phyloP scores from a whole-genome alignment of 2,329 filamentous ascomycete genomes.

The Phialophora expanda region DNA sequence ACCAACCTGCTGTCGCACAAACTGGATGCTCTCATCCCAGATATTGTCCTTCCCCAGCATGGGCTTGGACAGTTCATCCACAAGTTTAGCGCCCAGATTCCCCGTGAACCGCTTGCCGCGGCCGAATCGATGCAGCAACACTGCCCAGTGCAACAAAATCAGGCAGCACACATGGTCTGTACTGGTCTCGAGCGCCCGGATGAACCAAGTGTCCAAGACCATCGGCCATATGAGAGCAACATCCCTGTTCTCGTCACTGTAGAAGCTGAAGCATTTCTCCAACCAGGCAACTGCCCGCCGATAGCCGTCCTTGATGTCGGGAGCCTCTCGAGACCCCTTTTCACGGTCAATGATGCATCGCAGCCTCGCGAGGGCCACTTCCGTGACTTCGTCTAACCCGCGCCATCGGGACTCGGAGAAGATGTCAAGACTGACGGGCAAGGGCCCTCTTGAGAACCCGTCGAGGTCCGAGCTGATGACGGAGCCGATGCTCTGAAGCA shows the following conservation, averaged over 20 bases:
- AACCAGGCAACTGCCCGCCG: background rate
- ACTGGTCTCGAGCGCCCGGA: background rate
- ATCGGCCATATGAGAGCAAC: slow-evolving; percentile 3
- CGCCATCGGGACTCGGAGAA: background rate
- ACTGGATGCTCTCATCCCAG: slow-evolving; percentile 1
- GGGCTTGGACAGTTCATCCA: background rate
- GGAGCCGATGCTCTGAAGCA: background rate
- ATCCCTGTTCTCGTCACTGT: slow-evolving; percentile 3
- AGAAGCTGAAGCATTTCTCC: slow-evolving; percentile 5
- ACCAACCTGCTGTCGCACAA: slow-evolving; percentile 6
- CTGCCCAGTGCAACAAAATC: slow-evolving; percentile 8
- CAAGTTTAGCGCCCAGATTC: slow-evolving; percentile 1
- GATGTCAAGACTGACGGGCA: background rate
- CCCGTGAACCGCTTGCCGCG: background rate
- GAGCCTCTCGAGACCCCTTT: background rate
- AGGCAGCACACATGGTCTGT: background rate
- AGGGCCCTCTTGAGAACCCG: background rate
- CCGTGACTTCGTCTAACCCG: background rate
- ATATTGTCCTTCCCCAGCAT: background rate
- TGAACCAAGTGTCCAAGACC: background rate
- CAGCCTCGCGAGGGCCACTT: background rate
- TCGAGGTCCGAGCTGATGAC: background rate
- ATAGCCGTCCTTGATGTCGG: background rate
- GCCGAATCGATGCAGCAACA: slow-evolving; percentile 6
- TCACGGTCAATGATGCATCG: background rate